Evolutionary conservation across 345 rosid genomes (phyloP), one percentile per base, ranked within the genome.

Genomic region (Rhizophora mangle): DNA sequence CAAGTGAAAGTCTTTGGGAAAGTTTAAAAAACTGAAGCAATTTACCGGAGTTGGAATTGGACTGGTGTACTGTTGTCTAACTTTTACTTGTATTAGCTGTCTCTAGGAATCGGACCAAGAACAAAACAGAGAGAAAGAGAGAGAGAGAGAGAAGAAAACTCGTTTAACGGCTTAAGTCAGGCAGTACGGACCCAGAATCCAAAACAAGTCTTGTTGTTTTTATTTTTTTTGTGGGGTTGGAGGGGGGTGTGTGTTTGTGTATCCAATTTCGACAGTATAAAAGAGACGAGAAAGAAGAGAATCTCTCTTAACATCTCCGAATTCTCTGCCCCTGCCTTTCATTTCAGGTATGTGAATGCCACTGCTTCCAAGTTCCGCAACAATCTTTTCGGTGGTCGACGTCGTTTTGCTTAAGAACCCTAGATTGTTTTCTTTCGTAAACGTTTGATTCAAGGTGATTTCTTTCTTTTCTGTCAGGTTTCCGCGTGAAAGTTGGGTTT

Each of bases 301-400:
- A 37, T 37, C 43, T 8, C 43, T 37, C 6, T 8, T 1, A 27
- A 32, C 27, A 51, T 71, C 68, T 71, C 73, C 72, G 70, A 67
- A 68, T 67, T 47, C 59, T 71, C 69, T 2, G 21, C 46, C 34
- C 46, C 15, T 59, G 37, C 37, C 37, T 34, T 29, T 46, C 30
- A 6, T 60, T 47, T 65, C 72, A 65, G 88, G 85, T 82, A 75
- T 18, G 39, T 22, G 53, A 64, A 74, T 72, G 70, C 46, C 63
- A 27, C 53, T 32, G 20, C 3, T 64, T 65, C 51, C 65, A 4
- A 34, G 37, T 34, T 34, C 10, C 2, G 37, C 36, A 69, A 59
- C 61, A 63, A 53, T 68, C 68, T 62, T 0, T 26, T 64, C 13
- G 4, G 26, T 6, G 58, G 36, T 8, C 10, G 22, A 6, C 70